These are phyloP conservation scores for Kitagawia praeruptora DNA, from an alignment of 129 eudicot genomes.

Conservation along the genomic window DNA sequence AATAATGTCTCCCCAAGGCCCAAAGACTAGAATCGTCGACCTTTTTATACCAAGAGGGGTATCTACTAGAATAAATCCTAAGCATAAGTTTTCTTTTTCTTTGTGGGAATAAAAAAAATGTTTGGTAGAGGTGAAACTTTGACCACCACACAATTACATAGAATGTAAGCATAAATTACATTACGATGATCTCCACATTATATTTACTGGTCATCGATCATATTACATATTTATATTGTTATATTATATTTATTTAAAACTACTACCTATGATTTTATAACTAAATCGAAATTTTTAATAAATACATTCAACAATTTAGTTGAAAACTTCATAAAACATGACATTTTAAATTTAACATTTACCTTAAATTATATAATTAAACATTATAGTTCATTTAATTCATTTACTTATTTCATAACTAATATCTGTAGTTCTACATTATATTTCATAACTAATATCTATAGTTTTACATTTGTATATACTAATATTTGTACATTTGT, in stretches of 20 bases:
- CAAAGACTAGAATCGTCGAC: neutral
- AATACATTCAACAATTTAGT: no score
- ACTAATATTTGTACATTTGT: no score
- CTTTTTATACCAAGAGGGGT: neutral
- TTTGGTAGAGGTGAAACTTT: neutral
- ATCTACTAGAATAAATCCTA: neutral
- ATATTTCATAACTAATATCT: no score
- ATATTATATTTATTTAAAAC: neutral
- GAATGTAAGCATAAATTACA: neutral
- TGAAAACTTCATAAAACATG: neutral
- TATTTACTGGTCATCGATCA: neutral
- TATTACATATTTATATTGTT: neutral
- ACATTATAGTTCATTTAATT: neutral
- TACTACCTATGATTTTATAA: no score
- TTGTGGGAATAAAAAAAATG: neutral
- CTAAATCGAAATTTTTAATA: neutral
- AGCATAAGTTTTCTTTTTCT: neutral
- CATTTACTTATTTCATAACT: neutral
- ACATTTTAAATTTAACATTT: no score
- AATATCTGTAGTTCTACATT: neutral
- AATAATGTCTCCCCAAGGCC: neutral
- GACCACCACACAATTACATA: neutral
- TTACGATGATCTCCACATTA: neutral
- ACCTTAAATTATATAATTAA: neutral
- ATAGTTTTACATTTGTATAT: no score